Evolutionary conservation across 768 basidiomycete species (phyloP).

Genomic region (Holtermanniella nyarrowii): DNA sequence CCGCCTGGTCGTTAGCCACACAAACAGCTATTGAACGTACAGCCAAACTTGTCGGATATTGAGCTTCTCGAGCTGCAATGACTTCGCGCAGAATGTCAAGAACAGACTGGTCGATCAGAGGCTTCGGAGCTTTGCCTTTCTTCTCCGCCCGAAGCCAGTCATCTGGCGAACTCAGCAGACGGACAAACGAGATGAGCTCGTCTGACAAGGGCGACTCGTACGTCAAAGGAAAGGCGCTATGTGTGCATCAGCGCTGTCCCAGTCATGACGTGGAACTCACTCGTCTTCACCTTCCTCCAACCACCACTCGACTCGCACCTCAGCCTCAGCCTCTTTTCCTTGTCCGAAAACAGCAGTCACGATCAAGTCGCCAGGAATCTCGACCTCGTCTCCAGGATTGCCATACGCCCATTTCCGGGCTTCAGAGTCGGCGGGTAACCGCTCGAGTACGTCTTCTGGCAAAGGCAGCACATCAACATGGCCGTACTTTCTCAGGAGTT

Average conservation of each 20-base stretch:
- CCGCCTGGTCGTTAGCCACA: neutral
- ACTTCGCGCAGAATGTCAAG: neutral
- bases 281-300: constrained; percentile 49
- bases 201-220: constrained; percentile 9
- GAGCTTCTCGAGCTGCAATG: neutral
- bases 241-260: neutral
- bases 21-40: neutral
- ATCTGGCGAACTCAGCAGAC: constrained; percentile 13
- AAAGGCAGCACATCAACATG: constrained; percentile 67
- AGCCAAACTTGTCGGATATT: neutral
- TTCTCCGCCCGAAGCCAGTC: constrained; percentile 16
- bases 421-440: neutral
- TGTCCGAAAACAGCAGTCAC: constrained; percentile 9
- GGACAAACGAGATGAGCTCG: constrained; percentile 16
- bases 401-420: constrained; percentile 24
- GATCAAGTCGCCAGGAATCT: constrained; percentile 23
- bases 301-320: constrained; percentile 83
- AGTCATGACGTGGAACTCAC: constrained; percentile 9
- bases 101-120: constrained; percentile 4
- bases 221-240: constrained; percentile 20
- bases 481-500: constrained; percentile 86
- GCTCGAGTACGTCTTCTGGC: constrained; percentile 7
- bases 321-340: constrained; percentile 17
- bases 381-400: constrained; percentile 39
- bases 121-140: constrained; percentile 12